Percentiles rank a stretch among this genome's conserved stretches.
Evolutionary conservation across 1,139 yeast species (phyloP).

Genomic region (Pichia sp.): DNA sequence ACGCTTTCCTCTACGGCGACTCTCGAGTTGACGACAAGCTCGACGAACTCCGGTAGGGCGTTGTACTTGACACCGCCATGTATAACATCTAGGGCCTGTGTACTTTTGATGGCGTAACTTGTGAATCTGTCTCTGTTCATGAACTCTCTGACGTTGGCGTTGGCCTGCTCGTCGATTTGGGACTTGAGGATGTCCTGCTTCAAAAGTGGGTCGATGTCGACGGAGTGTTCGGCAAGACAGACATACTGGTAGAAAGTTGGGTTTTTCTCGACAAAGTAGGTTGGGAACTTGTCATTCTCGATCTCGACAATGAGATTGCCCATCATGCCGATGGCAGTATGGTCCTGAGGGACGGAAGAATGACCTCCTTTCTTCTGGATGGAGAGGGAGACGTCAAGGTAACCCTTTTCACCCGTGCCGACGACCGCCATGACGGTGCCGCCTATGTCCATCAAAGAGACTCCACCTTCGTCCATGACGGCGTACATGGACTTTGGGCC

Average conservation of each 20-base stretch:
- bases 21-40: constrained; percentile 36
- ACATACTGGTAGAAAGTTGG: constrained; percentile 42
- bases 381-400: constrained; percentile 37
- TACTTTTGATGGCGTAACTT: constrained; percentile 51
- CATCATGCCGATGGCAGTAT: constrained; percentile 45
- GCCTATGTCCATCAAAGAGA: constrained; percentile 32
- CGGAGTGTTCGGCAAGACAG: constrained; percentile 42
- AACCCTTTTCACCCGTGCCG: constrained; percentile 48
- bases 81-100: constrained; percentile 66
- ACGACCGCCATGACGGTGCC: constrained; percentile 39
- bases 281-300: constrained; percentile 37
- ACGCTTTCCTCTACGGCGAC: constrained; percentile 36
- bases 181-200: constrained; percentile 38
- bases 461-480: constrained; percentile 45
- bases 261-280: constrained; percentile 38
- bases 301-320: constrained; percentile 38
- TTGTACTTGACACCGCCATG: constrained; percentile 68
- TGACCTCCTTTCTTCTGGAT: constrained; percentile 47
- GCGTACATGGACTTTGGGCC: constrained; percentile 42
- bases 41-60: constrained; percentile 68
- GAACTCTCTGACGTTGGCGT: constrained; percentile 35
- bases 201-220: constrained; percentile 32
- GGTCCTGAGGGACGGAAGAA: constrained; percentile 45
- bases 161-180: constrained; percentile 37
- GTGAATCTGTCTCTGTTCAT: constrained; percentile 29